Conservation (phyloP, 495 filamentous ascomycete species). For the Massariosphaeria phaeospora region DNA sequence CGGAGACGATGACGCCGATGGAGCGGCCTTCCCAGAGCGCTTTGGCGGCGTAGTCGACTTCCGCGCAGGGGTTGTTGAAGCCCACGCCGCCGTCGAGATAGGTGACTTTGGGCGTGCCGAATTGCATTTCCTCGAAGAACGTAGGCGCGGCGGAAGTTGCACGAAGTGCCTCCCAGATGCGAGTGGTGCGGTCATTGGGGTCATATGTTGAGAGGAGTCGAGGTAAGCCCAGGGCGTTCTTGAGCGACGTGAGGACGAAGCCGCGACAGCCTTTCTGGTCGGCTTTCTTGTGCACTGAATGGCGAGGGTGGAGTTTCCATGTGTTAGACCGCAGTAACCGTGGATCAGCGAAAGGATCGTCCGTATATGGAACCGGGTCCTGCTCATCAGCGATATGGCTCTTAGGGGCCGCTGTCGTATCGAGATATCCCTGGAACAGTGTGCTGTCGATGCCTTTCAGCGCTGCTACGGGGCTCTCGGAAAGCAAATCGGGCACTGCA, state of each 20-base stretch:
- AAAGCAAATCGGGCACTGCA: conserved; percentile 15
- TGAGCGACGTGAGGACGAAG: conserved; percentile 35
- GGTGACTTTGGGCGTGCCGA: conserved; percentile 35
- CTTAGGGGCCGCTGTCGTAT: not conserved
- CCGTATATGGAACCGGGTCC: not conserved
- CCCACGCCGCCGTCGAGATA: conserved; percentile 39
- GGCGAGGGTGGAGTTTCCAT: conserved; percentile 29
- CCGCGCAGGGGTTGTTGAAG: conserved; percentile 37
- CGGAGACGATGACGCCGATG: conserved; percentile 35
- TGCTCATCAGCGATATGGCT: conserved; percentile 22
- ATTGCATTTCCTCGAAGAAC: conserved; percentile 39
- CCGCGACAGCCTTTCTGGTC: conserved; percentile 31
- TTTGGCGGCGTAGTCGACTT: conserved; percentile 37
- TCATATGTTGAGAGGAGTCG: conserved; percentile 36
- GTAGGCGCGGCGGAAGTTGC: conserved; percentile 38
- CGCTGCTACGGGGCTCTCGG: conserved; percentile 15
- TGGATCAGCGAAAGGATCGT: conserved; percentile 14
- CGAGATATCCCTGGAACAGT: not conserved
- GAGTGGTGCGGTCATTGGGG: conserved; percentile 32
- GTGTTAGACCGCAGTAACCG: conserved; percentile 12
- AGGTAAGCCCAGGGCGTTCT: conserved; percentile 34
- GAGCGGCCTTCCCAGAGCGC: conserved; percentile 32
- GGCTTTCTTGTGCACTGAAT: conserved; percentile 29
- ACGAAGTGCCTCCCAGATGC: conserved; percentile 36
- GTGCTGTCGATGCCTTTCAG: not conserved